Percentiles rank a stretch among this genome's conserved stretches.
Evolutionary conservation across 371 early-diverging fungal species (phyloP).

Genomic region (Mucor lusitanicus): DNA sequence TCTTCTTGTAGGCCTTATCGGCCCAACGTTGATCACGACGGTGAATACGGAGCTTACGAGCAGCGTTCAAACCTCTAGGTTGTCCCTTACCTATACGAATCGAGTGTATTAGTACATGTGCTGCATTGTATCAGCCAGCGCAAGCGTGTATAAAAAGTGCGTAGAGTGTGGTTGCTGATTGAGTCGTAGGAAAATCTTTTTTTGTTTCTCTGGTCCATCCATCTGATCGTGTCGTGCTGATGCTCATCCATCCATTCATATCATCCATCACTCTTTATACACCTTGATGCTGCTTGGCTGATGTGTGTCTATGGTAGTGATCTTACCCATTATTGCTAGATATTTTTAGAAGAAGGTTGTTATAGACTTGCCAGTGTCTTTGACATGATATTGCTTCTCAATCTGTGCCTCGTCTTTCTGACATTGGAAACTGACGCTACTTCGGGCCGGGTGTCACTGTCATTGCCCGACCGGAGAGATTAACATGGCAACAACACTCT

Average conservation of each 20-base stretch:
- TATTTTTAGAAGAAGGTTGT: constrained; percentile 29
- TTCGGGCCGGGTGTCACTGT: constrained; percentile 9
- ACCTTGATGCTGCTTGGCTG: neutral
- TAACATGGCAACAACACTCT: no score
- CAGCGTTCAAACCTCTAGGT: constrained; percentile 98
- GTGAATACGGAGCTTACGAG: constrained; percentile 96
- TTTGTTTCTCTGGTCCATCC: neutral
- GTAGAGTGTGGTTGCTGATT: neutral
- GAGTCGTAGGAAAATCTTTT: neutral
- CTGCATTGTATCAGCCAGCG: no score
- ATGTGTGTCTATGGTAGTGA: neutral
- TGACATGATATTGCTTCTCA: constrained; percentile 6
- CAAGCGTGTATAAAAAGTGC: neutral
- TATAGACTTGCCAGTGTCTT: neutral
- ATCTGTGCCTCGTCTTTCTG: neutral
- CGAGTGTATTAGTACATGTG: neutral
- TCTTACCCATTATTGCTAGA: constrained; percentile 29
- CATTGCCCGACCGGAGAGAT: neutral
- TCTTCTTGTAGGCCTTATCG: constrained; percentile 98
- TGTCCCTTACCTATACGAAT: constrained; percentile 79
- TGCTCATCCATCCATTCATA: neutral
- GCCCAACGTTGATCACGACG: constrained; percentile 99
- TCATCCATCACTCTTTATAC: neutral
- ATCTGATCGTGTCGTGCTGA: neutral
- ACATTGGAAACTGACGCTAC: neutral